A percentile compares a stretch with the other conserved stretches of the same genome.
Evolutionary conservation across 345 rosid species (phyloP).

Genomic region (Citrus medica): DNA sequence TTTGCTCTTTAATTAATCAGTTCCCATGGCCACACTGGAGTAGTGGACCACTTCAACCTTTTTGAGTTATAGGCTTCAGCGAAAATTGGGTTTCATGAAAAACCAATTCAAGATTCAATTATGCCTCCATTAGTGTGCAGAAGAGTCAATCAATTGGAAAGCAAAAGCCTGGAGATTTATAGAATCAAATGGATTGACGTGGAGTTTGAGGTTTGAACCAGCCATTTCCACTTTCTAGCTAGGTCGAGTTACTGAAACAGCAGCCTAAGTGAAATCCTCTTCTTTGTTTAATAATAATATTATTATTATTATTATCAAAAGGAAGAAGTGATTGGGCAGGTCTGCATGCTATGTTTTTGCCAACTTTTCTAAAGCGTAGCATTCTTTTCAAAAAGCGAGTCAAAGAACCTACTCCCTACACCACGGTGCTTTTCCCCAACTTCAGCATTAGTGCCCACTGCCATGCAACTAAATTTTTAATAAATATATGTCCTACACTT

Average conservation of each 20-base stretch:
- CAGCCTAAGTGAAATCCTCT: too few species aligned
- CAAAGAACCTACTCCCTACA: slow-evolving; percentile 18
- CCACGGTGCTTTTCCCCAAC: neutral
- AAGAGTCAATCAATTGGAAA: neutral
- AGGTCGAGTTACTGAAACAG: neutral
- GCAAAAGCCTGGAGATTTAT: neutral
- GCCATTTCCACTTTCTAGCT: neutral
- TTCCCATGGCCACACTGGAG: neutral
- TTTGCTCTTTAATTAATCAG: neutral
- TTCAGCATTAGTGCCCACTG: neutral
- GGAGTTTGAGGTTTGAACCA: neutral
- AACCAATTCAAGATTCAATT: too few species aligned
- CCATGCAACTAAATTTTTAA: neutral
- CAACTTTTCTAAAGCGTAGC: slow-evolving; percentile 7
- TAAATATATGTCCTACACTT: too few species aligned
- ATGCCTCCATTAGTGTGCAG: neutral
- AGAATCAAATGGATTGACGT: neutral
- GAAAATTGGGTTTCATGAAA: neutral
- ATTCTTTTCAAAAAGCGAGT: slow-evolving; percentile 20
- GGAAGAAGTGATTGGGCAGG: neutral
- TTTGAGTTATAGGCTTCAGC: neutral
- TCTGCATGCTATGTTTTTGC: slow-evolving; percentile 1
- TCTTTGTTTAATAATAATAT: too few species aligned
- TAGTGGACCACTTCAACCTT: neutral
- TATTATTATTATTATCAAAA: neutral